These are phyloP conservation scores for Triticum dicoccoides DNA, from an alignment of 176 grass and related monocot genomes.

Conservation along the genomic window DNA sequence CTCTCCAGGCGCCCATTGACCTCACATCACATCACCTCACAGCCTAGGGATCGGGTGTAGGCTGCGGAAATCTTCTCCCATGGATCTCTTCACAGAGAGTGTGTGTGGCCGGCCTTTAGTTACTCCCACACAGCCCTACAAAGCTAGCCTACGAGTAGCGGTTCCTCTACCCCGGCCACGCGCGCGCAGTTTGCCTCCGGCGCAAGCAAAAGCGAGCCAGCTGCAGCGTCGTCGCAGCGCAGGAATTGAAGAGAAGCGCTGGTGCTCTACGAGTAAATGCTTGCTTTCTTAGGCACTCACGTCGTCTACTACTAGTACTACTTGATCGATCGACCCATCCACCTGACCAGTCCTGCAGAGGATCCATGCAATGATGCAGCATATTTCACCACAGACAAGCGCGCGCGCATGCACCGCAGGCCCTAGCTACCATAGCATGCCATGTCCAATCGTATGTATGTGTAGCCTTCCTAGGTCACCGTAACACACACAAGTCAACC, in stretches of 20 bases:
- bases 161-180: background rate
- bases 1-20: constrained; percentile 35
- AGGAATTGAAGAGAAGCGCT: background rate
- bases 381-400: constrained; percentile 37
- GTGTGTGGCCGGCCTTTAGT: background rate
- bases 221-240: background rate
- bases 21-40: background rate
- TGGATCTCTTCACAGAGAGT: background rate
- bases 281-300: background rate
- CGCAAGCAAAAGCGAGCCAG: constrained; percentile 17
- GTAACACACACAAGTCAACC: constrained; percentile 24
- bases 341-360: constrained; percentile 13
- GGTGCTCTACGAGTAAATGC: background rate
- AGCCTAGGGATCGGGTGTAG: background rate
- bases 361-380: constrained; percentile 40
- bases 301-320: background rate
- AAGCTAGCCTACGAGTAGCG: background rate
- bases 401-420: background rate
- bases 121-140: background rate
- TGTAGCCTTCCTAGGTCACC: background rate
- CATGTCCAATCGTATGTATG: constrained; percentile 6
- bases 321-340: background rate
- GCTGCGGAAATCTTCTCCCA: background rate
- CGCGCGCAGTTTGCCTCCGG: constrained; percentile 21
- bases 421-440: background rate